Evolutionary conservation across 1,284 basidiomycete species (phyloP).

Genomic region (Puccinia triticina): DNA sequence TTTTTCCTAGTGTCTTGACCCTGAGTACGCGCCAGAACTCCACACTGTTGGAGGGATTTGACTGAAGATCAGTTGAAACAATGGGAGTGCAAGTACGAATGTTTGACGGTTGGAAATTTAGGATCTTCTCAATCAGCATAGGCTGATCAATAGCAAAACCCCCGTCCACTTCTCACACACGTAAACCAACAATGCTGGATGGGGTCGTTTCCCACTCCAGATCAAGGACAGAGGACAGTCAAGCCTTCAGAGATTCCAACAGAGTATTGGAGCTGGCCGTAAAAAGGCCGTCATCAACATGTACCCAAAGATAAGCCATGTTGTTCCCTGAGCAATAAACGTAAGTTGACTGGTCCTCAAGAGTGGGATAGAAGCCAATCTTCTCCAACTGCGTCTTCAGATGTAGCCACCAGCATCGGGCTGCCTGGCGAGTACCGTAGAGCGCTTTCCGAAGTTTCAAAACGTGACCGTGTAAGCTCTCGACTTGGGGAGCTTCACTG

Average conservation of each 20-base stretch:
- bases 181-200: no score
- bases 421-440: background rate
- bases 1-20: no score
- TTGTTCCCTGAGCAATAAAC: background rate
- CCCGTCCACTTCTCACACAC: no score
- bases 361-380: background rate
- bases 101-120: no score
- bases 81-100: no score
- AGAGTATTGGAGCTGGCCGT: background rate
- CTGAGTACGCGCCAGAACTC: no score
- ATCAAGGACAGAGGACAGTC: no score
- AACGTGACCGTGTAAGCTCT: background rate
- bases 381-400: background rate
- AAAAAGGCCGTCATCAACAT: background rate
- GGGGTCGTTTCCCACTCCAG: no score
- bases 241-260: background rate
- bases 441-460: background rate
- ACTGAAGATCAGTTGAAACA: no score
- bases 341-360: background rate
- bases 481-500: background rate
- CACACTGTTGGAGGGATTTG: no score
- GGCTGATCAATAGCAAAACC: no score
- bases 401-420: background rate
- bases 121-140: no score
- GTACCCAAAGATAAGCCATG: background rate